phyloP scores from a whole-genome alignment of 2,329 filamentous ascomycete genomes.

The Fusarium pininemorale region DNA sequence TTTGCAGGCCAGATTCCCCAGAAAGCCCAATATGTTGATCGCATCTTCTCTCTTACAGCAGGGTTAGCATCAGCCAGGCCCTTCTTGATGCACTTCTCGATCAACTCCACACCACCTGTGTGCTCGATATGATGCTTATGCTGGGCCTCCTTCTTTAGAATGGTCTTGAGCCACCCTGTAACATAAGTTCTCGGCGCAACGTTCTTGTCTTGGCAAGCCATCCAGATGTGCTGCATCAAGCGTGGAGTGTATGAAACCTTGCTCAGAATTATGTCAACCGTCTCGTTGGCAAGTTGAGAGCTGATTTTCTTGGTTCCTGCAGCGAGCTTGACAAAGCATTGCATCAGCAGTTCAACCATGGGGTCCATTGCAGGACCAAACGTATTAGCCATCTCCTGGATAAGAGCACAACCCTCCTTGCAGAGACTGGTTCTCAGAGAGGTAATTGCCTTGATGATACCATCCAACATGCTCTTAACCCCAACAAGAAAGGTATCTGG shows the following conservation, averaged over 20 bases:
- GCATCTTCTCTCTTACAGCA: slow-evolving; percentile 85
- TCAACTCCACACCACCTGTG: slow-evolving; percentile 79
- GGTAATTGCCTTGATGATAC: slow-evolving; percentile 84
- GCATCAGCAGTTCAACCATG: slow-evolving; percentile 89
- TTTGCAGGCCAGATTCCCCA: slow-evolving; percentile 78
- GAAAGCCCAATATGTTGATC: slow-evolving; percentile 88
- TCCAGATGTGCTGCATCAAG: slow-evolving; percentile 85
- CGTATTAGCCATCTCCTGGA: slow-evolving; percentile 84
- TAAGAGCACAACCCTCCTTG: slow-evolving; percentile 82
- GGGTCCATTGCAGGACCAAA: slow-evolving; percentile 83
- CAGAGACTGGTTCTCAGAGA: slow-evolving; percentile 91
- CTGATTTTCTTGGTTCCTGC: slow-evolving; percentile 92
- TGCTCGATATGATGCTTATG: slow-evolving; percentile 89
- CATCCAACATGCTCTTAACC: slow-evolving; percentile 81
- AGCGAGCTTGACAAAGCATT: slow-evolving; percentile 88
- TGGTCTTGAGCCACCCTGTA: slow-evolving; percentile 82
- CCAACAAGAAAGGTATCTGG: slow-evolving; percentile 73
- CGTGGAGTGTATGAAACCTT: slow-evolving; percentile 82
- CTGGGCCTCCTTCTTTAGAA: slow-evolving; percentile 78
- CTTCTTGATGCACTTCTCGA: slow-evolving; percentile 90
- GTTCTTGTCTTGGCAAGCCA: slow-evolving; percentile 91
- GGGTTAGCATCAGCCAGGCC: slow-evolving; percentile 91
- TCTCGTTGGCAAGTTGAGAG: slow-evolving; percentile 82
- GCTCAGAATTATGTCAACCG: slow-evolving; percentile 82
- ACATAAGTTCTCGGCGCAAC: slow-evolving; percentile 84